Conservation (phyloP, 2,329 filamentous ascomycete genomes). For the Ophiocordyceps camponoti-floridani region DNA sequence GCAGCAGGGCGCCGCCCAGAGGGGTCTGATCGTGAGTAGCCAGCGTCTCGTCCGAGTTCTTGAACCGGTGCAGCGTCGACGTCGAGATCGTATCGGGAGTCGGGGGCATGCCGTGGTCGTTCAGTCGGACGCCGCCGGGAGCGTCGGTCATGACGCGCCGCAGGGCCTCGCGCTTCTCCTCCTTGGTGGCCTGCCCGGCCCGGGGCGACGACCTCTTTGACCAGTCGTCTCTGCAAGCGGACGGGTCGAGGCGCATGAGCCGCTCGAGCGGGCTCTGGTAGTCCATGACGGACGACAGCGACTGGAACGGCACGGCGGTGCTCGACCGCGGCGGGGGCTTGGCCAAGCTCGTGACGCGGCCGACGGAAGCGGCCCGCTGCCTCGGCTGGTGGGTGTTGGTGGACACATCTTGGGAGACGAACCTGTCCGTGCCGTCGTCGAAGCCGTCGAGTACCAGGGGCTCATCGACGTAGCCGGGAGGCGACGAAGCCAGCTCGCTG, state of each 20-base stretch:
- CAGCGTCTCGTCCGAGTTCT: slow-evolving; percentile 31
- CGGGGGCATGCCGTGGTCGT: slow-evolving; percentile 30
- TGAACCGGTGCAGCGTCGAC: slow-evolving; percentile 30
- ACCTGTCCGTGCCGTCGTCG: slow-evolving; percentile 2
- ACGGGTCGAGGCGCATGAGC: slow-evolving; percentile 23
- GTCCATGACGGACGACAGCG: slow-evolving; percentile 20
- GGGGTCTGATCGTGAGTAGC: slow-evolving; percentile 10
- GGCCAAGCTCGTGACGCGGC: background rate
- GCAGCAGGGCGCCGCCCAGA: slow-evolving; percentile 10
- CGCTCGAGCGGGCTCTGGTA: slow-evolving; percentile 24
- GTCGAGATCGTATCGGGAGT: slow-evolving; percentile 43
- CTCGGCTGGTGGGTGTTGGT: background rate
- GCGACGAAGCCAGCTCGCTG: slow-evolving; percentile 12
- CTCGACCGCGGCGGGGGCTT: slow-evolving; percentile 7
- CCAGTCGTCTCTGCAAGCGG: slow-evolving; percentile 5
- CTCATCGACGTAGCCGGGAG: slow-evolving; percentile 11
- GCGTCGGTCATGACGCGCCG: slow-evolving; percentile 30
- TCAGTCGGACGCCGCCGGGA: slow-evolving; percentile 19
- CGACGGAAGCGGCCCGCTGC: slow-evolving; percentile 11
- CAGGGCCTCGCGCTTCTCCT: slow-evolving; percentile 29
- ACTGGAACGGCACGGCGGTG: slow-evolving; percentile 19
- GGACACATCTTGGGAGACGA: background rate
- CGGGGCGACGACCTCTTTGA: background rate
- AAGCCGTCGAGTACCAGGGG: slow-evolving; percentile 12
- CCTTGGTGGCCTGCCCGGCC: slow-evolving; percentile 11